Conservation (phyloP, 805 yeast species). For the Schizosaccharomyces octosporus region DNA sequence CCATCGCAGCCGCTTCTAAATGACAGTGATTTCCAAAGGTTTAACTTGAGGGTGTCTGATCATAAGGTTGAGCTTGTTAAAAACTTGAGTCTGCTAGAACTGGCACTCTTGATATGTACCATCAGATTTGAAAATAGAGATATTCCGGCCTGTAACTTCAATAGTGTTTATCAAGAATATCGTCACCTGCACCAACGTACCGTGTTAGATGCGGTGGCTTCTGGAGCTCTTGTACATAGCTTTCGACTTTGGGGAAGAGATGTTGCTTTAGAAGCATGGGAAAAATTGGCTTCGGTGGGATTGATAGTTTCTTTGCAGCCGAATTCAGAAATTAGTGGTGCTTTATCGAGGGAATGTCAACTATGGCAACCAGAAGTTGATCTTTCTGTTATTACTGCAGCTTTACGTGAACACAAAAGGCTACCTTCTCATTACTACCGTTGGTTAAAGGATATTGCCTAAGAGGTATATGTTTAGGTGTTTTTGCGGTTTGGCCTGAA, state of each 20-base stretch:
- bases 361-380: not conserved
- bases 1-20: constrained; percentile 2
- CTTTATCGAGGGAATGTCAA: not conserved
- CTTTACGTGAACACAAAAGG: not conserved
- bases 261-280: constrained; percentile 53
- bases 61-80: not conserved
- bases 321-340: not conserved
- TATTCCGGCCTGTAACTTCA: constrained; percentile 42
- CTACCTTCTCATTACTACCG: not conserved
- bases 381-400: not conserved
- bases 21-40: not conserved
- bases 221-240: constrained; percentile 18
- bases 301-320: not conserved
- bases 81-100: constrained; percentile 13
- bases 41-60: not conserved
- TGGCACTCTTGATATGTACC: constrained; percentile 45
- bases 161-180: constrained; percentile 57
- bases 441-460: not conserved
- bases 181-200: constrained; percentile 5
- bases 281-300: constrained; percentile 17
- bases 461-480: not conserved
- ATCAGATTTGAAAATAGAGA: constrained; percentile 38
- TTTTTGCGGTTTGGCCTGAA: not conserved
- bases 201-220: constrained; percentile 17
- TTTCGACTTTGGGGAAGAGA: constrained; percentile 35